These are phyloP conservation scores for Cicer bijugum DNA, from an alignment of 306 rosid genomes.

Conservation along the genomic window DNA sequence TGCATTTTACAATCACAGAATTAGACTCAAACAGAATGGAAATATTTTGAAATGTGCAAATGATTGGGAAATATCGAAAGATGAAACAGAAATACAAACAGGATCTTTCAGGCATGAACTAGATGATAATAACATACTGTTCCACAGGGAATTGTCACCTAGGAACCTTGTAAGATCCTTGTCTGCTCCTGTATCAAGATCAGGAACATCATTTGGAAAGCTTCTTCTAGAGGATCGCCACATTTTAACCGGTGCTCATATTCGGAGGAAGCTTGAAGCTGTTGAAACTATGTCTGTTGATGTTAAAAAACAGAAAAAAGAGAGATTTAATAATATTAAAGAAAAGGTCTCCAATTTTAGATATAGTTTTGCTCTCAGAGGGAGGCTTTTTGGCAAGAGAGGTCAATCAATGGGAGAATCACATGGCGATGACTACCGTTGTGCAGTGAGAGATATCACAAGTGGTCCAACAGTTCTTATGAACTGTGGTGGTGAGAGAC, in stretches of 20 bases:
- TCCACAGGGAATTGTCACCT: conserved; percentile 74
- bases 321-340: conserved; percentile 77
- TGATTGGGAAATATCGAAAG: conserved; percentile 60
- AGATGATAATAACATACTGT: conserved; percentile 53
- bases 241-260: conserved; percentile 83
- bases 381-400: conserved; percentile 82
- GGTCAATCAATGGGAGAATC: conserved; percentile 65
- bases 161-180: conserved; percentile 86
- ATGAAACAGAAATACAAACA: conserved; percentile 60
- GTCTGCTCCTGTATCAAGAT: conserved; percentile 91
- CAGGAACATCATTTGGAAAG: conserved; percentile 97
- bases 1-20: conserved; percentile 54
- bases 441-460: conserved; percentile 62
- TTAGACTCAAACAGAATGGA: conserved; percentile 46
- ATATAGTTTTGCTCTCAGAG: conserved; percentile 72
- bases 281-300: conserved; percentile 55
- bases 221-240: conserved; percentile 98
- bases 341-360: conserved; percentile 81
- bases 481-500: conserved; percentile 73
- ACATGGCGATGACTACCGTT: conserved; percentile 49
- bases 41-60: conserved; percentile 46
- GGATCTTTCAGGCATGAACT: conserved; percentile 83
- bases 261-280: conserved; percentile 90
- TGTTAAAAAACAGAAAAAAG: conserved; percentile 67
- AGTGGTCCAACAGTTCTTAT: conserved; percentile 88